Evolutionary conservation across 169 alveolate genomes (phyloP).

Genomic region (Neospora caninum): DNA sequence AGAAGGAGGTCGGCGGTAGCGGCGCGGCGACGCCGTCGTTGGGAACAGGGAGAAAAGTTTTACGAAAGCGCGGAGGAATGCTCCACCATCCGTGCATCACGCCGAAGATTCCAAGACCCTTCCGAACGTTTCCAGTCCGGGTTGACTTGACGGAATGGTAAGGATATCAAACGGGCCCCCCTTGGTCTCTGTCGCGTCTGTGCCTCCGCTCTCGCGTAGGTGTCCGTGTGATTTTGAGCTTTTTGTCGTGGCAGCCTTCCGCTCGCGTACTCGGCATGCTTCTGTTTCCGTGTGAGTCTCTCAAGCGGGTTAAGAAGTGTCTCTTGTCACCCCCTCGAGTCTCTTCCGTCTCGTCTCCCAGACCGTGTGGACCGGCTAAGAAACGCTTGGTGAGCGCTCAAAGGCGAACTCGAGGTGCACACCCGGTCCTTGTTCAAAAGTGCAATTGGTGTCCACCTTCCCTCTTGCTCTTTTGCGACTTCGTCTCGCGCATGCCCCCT

Average conservation of each 20-base stretch:
- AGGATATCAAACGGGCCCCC: neutral
- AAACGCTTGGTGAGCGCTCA: too few relatives aligned
- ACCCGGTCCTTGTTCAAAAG: too few relatives aligned
- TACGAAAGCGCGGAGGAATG: slow-evolving; percentile 17
- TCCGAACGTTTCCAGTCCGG: slow-evolving; percentile 28
- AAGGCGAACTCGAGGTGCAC: too few relatives aligned
- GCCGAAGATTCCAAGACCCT: slow-evolving; percentile 28
- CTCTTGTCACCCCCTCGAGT: neutral
- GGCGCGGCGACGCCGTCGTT: neutral
- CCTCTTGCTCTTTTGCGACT: neutral
- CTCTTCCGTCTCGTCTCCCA: neutral
- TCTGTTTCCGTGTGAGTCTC: neutral
- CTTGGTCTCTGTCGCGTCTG: neutral
- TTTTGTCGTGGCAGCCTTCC: neutral
- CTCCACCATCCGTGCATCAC: slow-evolving; percentile 30
- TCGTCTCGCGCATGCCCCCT: neutral
- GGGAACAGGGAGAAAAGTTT: neutral
- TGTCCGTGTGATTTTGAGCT: neutral
- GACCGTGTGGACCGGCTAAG: too few relatives aligned
- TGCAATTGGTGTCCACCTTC: neutral
- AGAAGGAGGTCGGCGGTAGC: neutral
- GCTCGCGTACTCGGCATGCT: neutral
- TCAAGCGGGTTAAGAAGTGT: neutral
- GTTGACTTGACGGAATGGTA: slow-evolving; percentile 35
- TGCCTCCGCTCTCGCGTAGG: neutral